phyloP scores from a whole-genome alignment of 2,329 filamentous ascomycete species.

The Remersonia thermophila region DNA sequence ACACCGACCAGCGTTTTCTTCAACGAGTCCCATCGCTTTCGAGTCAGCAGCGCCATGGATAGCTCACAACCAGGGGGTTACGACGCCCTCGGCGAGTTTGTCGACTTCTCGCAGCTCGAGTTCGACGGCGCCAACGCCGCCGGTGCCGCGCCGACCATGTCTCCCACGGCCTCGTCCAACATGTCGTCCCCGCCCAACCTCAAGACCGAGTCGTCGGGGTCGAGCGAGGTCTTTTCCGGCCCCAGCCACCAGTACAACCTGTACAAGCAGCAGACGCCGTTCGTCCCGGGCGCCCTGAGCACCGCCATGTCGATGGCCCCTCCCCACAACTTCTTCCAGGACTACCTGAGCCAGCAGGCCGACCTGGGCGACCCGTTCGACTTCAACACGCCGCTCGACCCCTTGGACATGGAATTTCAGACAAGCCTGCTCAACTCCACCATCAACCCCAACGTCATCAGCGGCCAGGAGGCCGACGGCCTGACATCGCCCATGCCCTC shows the following conservation, averaged over 20 bases:
- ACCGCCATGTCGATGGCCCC: constrained; percentile 70
- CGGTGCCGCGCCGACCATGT: constrained; percentile 34
- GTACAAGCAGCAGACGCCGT: constrained; percentile 90
- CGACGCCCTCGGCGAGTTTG: not conserved
- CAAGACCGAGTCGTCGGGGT: constrained; percentile 40
- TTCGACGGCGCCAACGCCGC: not conserved
- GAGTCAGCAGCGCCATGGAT: constrained; percentile 28
- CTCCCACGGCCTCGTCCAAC: constrained; percentile 42
- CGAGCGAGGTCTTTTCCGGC: constrained; percentile 47
- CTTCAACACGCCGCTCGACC: constrained; percentile 47
- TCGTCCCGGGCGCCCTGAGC: constrained; percentile 72
- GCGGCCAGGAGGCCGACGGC: constrained; percentile 45
- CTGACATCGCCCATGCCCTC: constrained; percentile 28
- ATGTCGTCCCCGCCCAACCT: constrained; percentile 40
- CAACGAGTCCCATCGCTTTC: constrained; percentile 25
- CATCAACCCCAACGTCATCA: constrained; percentile 63
- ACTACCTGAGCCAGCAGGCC: constrained; percentile 37
- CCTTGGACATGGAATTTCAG: constrained; percentile 58
- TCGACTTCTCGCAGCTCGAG: not conserved
- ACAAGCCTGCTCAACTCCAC: constrained; percentile 40
- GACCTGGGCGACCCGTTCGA: constrained; percentile 53
- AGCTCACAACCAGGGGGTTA: constrained; percentile 25
- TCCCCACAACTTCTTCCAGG: constrained; percentile 38
- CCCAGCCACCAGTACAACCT: constrained; percentile 92
- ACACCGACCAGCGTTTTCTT: too few relatives aligned